phyloP scores from a whole-genome alignment of 805 yeast species.

The Metschnikowia cubensis region DNA sequence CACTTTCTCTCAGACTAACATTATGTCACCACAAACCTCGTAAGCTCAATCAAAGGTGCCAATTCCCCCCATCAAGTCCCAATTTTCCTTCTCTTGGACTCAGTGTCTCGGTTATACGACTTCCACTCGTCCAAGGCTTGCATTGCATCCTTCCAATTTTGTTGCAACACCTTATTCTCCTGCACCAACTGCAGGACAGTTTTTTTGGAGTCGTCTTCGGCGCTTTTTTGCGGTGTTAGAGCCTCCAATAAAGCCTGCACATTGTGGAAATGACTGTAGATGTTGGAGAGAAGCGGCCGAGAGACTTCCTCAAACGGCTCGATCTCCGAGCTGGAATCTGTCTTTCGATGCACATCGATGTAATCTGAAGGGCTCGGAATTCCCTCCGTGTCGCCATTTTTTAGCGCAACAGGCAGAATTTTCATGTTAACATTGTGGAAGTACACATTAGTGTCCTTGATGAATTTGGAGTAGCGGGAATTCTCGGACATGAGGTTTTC shows the following conservation, averaged over 20 bases:
- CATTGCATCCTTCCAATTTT: constrained; percentile 39
- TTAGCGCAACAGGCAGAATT: constrained; percentile 17
- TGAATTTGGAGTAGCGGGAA: constrained; percentile 30
- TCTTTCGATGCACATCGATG: constrained; percentile 23
- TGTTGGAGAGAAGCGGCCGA: constrained; percentile 32
- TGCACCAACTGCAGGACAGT: constrained; percentile 22
- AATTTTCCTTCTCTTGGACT: neutral
- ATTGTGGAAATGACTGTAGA: constrained; percentile 34
- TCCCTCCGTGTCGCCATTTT: neutral
- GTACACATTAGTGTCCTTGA: constrained; percentile 27
- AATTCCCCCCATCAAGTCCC: neutral
- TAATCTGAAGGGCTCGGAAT: constrained; percentile 28
- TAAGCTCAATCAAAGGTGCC: too few species aligned
- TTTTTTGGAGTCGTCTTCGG: constrained; percentile 11
- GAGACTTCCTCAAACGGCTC: constrained; percentile 34
- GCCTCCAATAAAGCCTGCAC: constrained; percentile 17
- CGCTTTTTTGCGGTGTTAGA: constrained; percentile 4
- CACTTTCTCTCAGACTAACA: too few species aligned
- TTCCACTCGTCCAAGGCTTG: constrained; percentile 40
- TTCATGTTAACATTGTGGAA: constrained; percentile 25
- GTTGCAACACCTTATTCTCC: constrained; percentile 31
- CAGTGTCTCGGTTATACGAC: constrained; percentile 12
- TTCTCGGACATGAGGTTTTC: constrained; percentile 37
- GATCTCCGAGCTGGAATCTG: constrained; percentile 23
- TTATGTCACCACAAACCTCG: too few species aligned